Percentiles rank a stretch among this genome's conserved stretches.
Conservation (phyloP, 2,329 filamentous ascomycete genomes). For the Colletotrichum tanaceti region DNA sequence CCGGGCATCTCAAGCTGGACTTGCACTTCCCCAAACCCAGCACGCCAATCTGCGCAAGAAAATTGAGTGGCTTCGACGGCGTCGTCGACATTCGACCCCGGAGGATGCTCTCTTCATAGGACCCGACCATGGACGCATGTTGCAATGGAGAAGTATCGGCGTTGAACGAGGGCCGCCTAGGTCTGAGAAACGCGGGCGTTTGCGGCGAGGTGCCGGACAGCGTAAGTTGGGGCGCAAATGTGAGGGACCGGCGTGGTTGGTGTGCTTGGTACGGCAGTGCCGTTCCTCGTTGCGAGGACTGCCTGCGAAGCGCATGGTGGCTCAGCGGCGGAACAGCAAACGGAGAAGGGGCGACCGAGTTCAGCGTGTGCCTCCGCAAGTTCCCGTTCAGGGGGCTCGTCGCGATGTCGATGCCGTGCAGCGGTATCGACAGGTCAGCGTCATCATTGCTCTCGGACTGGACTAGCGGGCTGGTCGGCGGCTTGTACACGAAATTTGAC, state of each 20-base stretch:
- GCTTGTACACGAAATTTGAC: constrained; percentile 84
- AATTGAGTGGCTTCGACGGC: constrained; percentile 91
- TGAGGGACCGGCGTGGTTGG: constrained; percentile 80
- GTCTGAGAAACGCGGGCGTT: constrained; percentile 62
- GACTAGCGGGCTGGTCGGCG: constrained; percentile 91
- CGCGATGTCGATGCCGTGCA: constrained; percentile 63
- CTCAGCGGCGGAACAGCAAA: constrained; percentile 56
- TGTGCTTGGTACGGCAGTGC: constrained; percentile 79
- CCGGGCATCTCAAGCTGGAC: constrained; percentile 82
- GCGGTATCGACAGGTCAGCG: constrained; percentile 69
- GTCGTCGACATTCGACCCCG: constrained; percentile 96
- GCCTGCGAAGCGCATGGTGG: constrained; percentile 41
- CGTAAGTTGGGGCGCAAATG: constrained; percentile 64
- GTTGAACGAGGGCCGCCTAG: constrained; percentile 76
- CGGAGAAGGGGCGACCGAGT: constrained; percentile 66
- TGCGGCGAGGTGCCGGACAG: constrained; percentile 59
- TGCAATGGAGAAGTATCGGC: constrained; percentile 82
- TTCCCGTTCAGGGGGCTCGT: constrained; percentile 48
- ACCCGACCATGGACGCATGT: constrained; percentile 95
- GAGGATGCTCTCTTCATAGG: constrained; percentile 96
- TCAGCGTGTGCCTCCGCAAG: constrained; percentile 77
- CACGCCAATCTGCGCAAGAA: constrained; percentile 94
- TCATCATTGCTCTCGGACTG: constrained; percentile 89
- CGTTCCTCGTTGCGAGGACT: constrained; percentile 65
- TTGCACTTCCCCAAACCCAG: constrained; percentile 91